Percentiles rank a stretch among this genome's conserved stretches.
Conservation (phyloP, 768 basidiomycete genomes). For the Trametes maxima region DNA sequence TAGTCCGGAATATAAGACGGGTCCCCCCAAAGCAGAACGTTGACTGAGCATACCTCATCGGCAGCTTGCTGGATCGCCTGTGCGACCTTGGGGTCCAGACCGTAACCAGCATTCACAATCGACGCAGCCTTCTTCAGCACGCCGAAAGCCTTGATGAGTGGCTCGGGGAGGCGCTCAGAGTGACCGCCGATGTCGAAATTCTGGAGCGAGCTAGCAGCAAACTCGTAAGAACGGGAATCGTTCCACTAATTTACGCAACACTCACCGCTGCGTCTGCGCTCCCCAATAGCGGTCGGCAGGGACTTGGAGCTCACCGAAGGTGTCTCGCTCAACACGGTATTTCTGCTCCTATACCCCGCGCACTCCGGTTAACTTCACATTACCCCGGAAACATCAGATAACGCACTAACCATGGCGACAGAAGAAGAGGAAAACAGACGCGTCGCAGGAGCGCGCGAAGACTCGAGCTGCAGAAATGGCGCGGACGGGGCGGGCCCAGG, state of each 20-base stretch:
- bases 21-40: neutral
- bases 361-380: neutral
- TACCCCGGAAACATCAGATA: neutral
- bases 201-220: slow-evolving; percentile 72
- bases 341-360: slow-evolving; percentile 43
- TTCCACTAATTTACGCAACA: neutral
- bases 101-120: slow-evolving; percentile 86
- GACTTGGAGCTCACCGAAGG: slow-evolving; percentile 94
- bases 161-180: slow-evolving; percentile 88
- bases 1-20: slow-evolving; percentile 33
- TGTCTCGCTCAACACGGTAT: slow-evolving; percentile 86
- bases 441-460: slow-evolving; percentile 15
- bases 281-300: slow-evolving; percentile 93
- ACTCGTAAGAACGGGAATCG: neutral
- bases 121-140: slow-evolving; percentile 97
- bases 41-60: slow-evolving; percentile 69
- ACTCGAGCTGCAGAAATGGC: slow-evolving; percentile 13
- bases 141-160: slow-evolving; percentile 98
- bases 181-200: slow-evolving; percentile 99
- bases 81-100: slow-evolving; percentile 85
- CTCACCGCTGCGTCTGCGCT: slow-evolving; percentile 92
- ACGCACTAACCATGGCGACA: slow-evolving; percentile 39
- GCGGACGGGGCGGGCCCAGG: slow-evolving; percentile 11
- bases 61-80: slow-evolving; percentile 91
- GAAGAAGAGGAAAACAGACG: slow-evolving; percentile 37